Conservation (phyloP, 768 basidiomycete species). For the Rhodotorula graminis region DNA sequence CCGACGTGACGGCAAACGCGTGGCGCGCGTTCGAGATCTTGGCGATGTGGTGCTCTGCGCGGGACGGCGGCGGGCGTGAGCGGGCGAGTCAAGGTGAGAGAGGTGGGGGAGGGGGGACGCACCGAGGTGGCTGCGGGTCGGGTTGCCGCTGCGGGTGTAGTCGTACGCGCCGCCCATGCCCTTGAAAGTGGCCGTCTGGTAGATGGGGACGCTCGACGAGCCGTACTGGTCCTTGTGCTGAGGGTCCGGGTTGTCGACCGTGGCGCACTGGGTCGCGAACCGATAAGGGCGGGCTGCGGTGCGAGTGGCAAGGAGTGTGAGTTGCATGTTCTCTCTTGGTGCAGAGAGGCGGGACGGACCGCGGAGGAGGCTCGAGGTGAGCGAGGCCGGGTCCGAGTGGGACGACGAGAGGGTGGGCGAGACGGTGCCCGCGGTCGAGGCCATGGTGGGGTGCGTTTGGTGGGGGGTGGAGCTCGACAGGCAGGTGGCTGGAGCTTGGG, state of each 20-base stretch:
- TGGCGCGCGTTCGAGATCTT: constrained; percentile 89
- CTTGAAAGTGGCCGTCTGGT: constrained; percentile 97
- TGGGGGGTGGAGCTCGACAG: background rate
- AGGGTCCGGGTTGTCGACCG: constrained; percentile 75
- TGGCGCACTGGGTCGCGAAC: constrained; percentile 52
- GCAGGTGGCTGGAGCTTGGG: background rate
- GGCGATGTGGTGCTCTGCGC: constrained; percentile 86
- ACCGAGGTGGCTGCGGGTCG: constrained; percentile 93
- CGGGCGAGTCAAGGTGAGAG: background rate
- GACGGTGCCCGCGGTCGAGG: constrained; percentile 6
- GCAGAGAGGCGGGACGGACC: background rate
- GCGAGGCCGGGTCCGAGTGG: constrained; percentile 1
- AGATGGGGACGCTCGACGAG: constrained; percentile 90
- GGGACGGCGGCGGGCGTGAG: background rate
- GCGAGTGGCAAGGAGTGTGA: background rate
- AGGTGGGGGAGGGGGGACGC: constrained; percentile 37
- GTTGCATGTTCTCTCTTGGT: background rate
- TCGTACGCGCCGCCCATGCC: constrained; percentile 79
- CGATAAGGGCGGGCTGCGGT: constrained; percentile 23
- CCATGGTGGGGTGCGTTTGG: background rate
- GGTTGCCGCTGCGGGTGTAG: constrained; percentile 92
- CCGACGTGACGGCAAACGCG: constrained; percentile 88
- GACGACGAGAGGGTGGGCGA: background rate
- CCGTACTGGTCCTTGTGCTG: constrained; percentile 90
- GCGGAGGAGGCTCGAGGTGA: constrained; percentile 30